Base-by-base conservation (phyloP, 768 basidiomycete species). In the Daedalea quercina region DNA sequence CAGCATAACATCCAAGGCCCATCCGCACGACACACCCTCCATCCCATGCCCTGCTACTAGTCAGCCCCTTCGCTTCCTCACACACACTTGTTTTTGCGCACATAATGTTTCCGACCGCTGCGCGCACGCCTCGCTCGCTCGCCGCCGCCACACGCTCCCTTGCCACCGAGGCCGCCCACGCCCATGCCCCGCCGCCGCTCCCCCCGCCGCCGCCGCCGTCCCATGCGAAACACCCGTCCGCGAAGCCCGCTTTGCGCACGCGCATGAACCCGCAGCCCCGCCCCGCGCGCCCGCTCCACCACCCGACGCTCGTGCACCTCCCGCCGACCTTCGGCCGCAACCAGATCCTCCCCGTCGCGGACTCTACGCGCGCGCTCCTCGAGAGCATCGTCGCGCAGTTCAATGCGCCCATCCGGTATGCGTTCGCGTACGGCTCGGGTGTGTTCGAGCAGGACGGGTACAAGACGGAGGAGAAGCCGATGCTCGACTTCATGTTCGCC, bases 401-500 rank as follows among this genome's bases (percentile, higher is more conserved):
- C 62, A 79, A 91, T 40, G 90, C 91, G 0, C 94, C 94, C 9
- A 89, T 97, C 46, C 85, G 94, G 20, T 98, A 95, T 74, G 96
- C 94, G 0, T 94, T 97, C 64, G 96, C 96, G 0, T 99, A 98
- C 65, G 96, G 96, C 12, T 92, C 88, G 2, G 96, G 95, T 0
- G 94, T 98, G 1, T 96, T 96, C 60, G 82, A 90, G 63, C 96
- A 99, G 69, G 84, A 85, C 51, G 90, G 94, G 17, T 90, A 94
- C 60, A 57, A 61, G 54, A 56, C 65, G 31, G 56, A 68, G 54
- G 68, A 72, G 17, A 67, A 62, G 41, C 94, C 94, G 0, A 90
- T 98, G 88, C 79, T 97, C 20, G 96, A 99, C 69, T 96, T 98
- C 62, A 81, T 99, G 68, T 91, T 99, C 66, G 94, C 94, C 0